A percentile compares a stretch with the other conserved stretches of the same genome.
Evolutionary conservation across 305 asterid genomes (phyloP).

Genomic region (Withania somnifera): DNA sequence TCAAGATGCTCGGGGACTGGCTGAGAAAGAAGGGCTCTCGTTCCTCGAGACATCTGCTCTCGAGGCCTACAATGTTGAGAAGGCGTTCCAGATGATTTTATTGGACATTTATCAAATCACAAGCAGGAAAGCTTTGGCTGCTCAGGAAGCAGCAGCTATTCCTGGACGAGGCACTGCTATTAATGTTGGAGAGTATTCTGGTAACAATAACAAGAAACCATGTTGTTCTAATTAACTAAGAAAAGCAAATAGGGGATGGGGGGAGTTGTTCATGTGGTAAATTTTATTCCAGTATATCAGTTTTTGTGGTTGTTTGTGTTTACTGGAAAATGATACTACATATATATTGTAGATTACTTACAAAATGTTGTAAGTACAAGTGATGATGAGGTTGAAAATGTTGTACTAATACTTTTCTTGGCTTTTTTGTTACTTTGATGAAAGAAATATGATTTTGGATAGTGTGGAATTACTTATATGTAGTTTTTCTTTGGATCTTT

Average conservation of each 20-base stretch:
- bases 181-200: slow-evolving; percentile 38
- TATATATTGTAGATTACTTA: background rate
- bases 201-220: slow-evolving; percentile 15
- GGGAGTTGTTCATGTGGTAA: background rate
- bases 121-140: slow-evolving; percentile 51
- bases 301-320: background rate
- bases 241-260: too few species aligned
- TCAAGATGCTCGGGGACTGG: slow-evolving; percentile 37
- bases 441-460: background rate
- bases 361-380: background rate
- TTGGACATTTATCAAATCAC: slow-evolving; percentile 53
- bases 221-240: slow-evolving; percentile 35
- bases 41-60: slow-evolving; percentile 63
- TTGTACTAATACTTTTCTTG: background rate
- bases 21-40: slow-evolving; percentile 51
- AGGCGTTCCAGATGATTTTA: slow-evolving; percentile 50
- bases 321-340: background rate
- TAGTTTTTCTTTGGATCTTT: background rate
- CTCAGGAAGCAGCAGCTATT: slow-evolving; percentile 42
- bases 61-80: slow-evolving; percentile 54
- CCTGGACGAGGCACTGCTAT: slow-evolving; percentile 60
- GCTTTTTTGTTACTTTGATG: background rate
- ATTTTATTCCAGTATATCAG: background rate
- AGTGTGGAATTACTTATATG: background rate
- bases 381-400: background rate